phyloP scores from a whole-genome alignment of 306 rosid species.

The Vigna angularis region DNA sequence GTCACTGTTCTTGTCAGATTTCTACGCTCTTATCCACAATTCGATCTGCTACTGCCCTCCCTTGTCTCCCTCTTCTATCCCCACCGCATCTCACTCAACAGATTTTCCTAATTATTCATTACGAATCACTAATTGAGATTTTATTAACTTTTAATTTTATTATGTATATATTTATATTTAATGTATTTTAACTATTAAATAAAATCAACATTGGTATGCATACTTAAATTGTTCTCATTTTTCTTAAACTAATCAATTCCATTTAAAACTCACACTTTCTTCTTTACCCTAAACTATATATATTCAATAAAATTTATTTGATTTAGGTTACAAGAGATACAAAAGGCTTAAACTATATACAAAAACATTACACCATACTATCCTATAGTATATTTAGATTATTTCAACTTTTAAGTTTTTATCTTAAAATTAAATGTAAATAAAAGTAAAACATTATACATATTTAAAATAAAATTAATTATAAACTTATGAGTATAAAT shows the following conservation, averaged over 20 bases:
- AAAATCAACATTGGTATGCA: background rate
- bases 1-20: background rate
- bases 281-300: background rate
- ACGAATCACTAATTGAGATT: background rate
- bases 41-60: background rate
- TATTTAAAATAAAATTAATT: no score
- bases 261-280: background rate
- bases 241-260: background rate
- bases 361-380: background rate
- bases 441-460: no score
- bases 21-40: conserved; percentile 12
- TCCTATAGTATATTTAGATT: no score
- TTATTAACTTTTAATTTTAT: no score
- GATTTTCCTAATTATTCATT: no score
- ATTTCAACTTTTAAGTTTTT: no score
- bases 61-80: background rate
- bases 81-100: background rate
- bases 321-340: background rate
- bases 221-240: background rate
- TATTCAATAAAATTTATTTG: background rate
- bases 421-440: no score
- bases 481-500: background rate
- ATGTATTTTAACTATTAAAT: no score
- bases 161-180: no score
- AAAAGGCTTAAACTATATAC: background rate